Percentiles rank a stretch among this genome's conserved stretches.
phyloP scores from a whole-genome alignment of 2,329 filamentous ascomycete genomes.

The Neoscytalidium dimidiatum region DNA sequence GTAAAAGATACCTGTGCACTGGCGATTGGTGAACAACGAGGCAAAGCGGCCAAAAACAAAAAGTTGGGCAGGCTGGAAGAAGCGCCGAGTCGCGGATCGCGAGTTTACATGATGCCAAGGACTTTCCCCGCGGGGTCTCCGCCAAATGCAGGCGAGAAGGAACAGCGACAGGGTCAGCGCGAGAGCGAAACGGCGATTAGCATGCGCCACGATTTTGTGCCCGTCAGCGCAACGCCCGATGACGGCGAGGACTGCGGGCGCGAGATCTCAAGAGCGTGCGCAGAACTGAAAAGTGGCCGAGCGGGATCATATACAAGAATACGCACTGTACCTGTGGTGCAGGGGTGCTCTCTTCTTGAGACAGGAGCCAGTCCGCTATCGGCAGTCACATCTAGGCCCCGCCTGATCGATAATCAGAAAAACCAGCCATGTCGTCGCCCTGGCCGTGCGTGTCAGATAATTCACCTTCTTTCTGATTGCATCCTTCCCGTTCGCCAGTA shows the following conservation, averaged over 20 bases:
- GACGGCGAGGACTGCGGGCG: background rate
- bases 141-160: background rate
- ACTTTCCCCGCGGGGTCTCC: slow-evolving; percentile 15
- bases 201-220: background rate
- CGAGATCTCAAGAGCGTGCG: background rate
- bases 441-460: slow-evolving; percentile 1
- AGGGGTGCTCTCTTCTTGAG: background rate
- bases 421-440: background rate
- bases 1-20: background rate
- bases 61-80: slow-evolving; percentile 13
- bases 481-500: too few species aligned
- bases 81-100: slow-evolving; percentile 1
- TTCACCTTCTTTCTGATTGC: background rate
- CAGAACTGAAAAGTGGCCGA: background rate
- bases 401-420: background rate
- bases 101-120: slow-evolving; percentile 8
- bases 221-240: background rate
- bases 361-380: background rate
- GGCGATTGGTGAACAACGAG: background rate
- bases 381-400: slow-evolving; percentile 6
- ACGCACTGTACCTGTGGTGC: background rate
- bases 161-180: background rate
- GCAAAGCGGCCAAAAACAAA: too few species aligned
- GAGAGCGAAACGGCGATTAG: background rate
- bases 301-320: background rate